phyloP scores from a whole-genome alignment of 257 asterid genomes.

The Penstemon davidsonii region DNA sequence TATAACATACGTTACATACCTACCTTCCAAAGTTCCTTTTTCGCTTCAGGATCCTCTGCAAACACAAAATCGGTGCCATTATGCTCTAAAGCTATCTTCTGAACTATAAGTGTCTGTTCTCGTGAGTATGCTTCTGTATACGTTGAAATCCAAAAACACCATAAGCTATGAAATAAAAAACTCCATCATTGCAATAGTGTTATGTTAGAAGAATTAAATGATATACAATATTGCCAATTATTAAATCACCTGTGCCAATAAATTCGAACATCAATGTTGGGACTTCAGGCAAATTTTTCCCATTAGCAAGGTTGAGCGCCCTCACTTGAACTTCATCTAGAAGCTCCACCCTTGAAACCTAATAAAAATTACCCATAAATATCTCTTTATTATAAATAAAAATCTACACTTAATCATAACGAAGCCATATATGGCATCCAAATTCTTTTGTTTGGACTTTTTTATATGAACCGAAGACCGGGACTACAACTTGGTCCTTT shows the following conservation, averaged over 20 bases:
- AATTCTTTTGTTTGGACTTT: no score
- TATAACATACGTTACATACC: slow-evolving; percentile 50
- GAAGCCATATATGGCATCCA: no score
- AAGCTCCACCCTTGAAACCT: slow-evolving; percentile 98
- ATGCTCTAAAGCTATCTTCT: slow-evolving; percentile 89
- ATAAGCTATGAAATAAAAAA: slow-evolving; percentile 19
- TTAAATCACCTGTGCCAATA: slow-evolving; percentile 84
- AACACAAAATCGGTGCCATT: slow-evolving; percentile 85
- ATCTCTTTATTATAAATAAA: not conserved
- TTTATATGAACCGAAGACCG: no score
- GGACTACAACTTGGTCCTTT: no score
- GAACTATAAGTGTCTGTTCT: slow-evolving; percentile 88
- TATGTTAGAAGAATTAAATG: not conserved
- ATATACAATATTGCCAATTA: not conserved
- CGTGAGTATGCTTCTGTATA: slow-evolving; percentile 79
- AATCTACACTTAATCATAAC: slow-evolving; percentile 2
- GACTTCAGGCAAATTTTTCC: slow-evolving; percentile 79
- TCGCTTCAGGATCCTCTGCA: slow-evolving; percentile 84
- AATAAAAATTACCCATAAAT: slow-evolving; percentile 15
- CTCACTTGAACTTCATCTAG: slow-evolving; percentile 93
- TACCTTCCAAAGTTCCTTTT: slow-evolving; percentile 97
- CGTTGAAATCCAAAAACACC: slow-evolving; percentile 21
- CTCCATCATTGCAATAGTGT: slow-evolving; percentile 1
- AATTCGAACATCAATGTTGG: slow-evolving; percentile 98
- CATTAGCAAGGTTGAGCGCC: slow-evolving; percentile 89